These are phyloP conservation scores for Oryza coarctata DNA, from an alignment of 176 grass and related monocot species.

Conservation along the genomic window DNA sequence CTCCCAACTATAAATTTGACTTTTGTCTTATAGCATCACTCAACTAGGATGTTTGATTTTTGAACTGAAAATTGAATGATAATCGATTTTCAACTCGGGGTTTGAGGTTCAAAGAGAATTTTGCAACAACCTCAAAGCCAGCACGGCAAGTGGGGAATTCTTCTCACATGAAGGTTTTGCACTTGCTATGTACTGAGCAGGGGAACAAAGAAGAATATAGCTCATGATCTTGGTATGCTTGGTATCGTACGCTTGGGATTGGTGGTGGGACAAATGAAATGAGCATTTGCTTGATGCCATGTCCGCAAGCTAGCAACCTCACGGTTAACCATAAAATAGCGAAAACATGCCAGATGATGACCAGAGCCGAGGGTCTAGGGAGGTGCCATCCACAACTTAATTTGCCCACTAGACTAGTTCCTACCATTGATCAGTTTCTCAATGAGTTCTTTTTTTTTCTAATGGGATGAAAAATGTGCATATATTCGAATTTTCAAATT, in stretches of 20 bases:
- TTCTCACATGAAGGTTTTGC: not conserved
- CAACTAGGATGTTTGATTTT: not conserved
- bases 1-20: not conserved
- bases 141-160: not conserved
- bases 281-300: too few species aligned
- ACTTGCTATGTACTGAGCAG: too few species aligned
- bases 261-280: too few species aligned
- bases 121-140: not conserved
- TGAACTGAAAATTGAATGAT: not conserved
- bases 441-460: not conserved
- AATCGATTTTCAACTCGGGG: not conserved
- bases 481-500: not conserved
- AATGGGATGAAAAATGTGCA: too few species aligned
- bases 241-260: too few species aligned
- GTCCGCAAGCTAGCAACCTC: too few species aligned
- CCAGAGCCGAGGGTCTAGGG: too few species aligned
- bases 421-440: not conserved
- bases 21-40: too few species aligned
- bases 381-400: too few species aligned
- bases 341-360: too few species aligned
- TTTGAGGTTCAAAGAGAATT: not conserved
- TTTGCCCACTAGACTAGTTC: too few species aligned
- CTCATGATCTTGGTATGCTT: not conserved
- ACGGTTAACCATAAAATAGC: too few species aligned
- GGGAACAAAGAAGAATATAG: not conserved